Conservation (phyloP, 1,139 yeast genomes). For the Magnusiomyces ingens region DNA sequence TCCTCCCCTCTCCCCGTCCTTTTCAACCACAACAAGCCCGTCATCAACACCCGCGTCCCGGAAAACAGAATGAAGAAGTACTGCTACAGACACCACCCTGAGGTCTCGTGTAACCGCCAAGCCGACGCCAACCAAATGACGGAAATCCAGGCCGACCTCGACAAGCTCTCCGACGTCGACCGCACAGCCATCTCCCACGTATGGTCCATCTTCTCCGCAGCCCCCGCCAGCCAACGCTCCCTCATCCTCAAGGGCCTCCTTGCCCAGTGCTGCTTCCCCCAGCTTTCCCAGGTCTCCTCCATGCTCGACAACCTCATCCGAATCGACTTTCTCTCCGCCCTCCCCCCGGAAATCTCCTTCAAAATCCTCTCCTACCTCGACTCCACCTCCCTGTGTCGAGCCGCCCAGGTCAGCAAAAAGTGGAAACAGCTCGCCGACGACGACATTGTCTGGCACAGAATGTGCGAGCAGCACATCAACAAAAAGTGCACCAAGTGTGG, state of each 20-base stretch:
- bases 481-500: constrained; percentile 97
- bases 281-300: constrained; percentile 71
- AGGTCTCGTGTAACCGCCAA: constrained; percentile 59
- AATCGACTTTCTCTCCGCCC: constrained; percentile 77
- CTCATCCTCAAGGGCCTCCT: constrained; percentile 77
- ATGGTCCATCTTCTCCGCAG: constrained; percentile 72
- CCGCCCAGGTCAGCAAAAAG: constrained; percentile 80
- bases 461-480: constrained; percentile 98
- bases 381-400: constrained; percentile 83
- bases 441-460: constrained; percentile 94
- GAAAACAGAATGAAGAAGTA: constrained; percentile 31
- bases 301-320: constrained; percentile 74
- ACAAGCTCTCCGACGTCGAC: constrained; percentile 49
- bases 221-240: constrained; percentile 61
- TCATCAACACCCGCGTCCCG: constrained; percentile 1
- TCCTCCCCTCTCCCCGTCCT: neutral
- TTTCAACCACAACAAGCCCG: constrained; percentile 4
- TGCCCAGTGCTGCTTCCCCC: constrained; percentile 92
- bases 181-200: constrained; percentile 66
- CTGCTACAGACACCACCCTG: constrained; percentile 92
- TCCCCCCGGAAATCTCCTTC: constrained; percentile 79
- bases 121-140: constrained; percentile 63
- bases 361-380: constrained; percentile 84
- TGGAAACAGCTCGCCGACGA: constrained; percentile 93
- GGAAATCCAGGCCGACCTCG: constrained; percentile 43